A percentile compares a stretch with the other conserved stretches of the same genome.
Evolutionary conservation across 768 basidiomycete species (phyloP).

Genomic region (Suillus lakei): DNA sequence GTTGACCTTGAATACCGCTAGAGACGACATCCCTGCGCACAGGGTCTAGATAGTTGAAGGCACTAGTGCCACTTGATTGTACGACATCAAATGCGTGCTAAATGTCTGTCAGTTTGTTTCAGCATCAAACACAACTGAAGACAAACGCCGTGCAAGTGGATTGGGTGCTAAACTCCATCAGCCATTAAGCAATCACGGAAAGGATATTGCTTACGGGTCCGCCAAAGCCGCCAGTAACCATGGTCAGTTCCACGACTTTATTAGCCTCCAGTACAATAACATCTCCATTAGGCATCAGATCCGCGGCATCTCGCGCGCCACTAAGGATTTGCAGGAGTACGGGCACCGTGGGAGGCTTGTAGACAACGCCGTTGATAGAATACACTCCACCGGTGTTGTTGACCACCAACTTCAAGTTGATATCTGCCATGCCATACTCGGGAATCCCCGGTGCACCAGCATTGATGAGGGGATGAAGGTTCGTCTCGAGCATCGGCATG

Average conservation of each 20-base stretch:
- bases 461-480: neutral
- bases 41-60: slow-evolving; percentile 41
- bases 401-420: neutral
- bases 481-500: neutral
- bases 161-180: neutral
- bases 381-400: neutral
- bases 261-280: slow-evolving; percentile 27
- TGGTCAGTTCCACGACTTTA: slow-evolving; percentile 32
- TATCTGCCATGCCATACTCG: neutral
- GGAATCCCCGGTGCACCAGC: neutral
- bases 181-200: neutral
- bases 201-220: neutral
- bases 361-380: neutral
- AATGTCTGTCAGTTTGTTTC: neutral
- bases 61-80: slow-evolving; percentile 29
- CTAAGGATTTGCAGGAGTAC: neutral
- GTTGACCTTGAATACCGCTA: slow-evolving; percentile 37
- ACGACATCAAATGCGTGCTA: slow-evolving; percentile 22
- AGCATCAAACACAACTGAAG: neutral
- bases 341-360: neutral
- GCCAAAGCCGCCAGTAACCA: neutral
- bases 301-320: slow-evolving; percentile 31
- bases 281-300: slow-evolving; percentile 44
- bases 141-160: neutral
- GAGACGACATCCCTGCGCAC: slow-evolving; percentile 38